Evolutionary conservation across 192 early-diverging fungal species (phyloP), one percentile per base, ranked within the genome.

Genomic region (Pilaira anomala): DNA sequence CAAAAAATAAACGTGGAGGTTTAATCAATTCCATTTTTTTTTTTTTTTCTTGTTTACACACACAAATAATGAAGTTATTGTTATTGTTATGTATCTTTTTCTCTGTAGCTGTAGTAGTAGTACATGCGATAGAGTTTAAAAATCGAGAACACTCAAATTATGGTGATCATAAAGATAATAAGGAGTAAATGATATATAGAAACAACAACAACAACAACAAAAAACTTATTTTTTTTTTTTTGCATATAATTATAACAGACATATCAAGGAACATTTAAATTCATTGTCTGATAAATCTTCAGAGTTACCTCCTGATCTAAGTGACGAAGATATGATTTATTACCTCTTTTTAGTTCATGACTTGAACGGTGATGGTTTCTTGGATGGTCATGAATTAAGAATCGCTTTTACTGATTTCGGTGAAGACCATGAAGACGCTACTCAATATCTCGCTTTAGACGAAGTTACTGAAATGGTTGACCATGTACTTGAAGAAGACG

Each of bases 301-400:
- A 1, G 44, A 46, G 1, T 16, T 19, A 46, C 44, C 44, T 16
- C 18, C 44, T 13, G 18, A 14, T 13, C 13, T 46, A 14, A 46
- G 44, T n/a, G 79, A 81, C 6, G 78, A 83, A 29, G 84, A 89
- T 28, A 85, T 85, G 55, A 62, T 88, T 7, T 84, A 79, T 67
- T 87, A 85, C 69, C 71, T 88, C 65, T 92, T 92, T 68, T 73
- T 87, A 3, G 40, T 89, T 52, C 87, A 90, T 62, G 91, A 93
- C 60, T 61, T 66, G n/a, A 88, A 93, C 68, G 77, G 82, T 52
- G 88, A 91, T 66, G 80, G 81, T 7, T 74, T 80, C 54, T 69
- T 93, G 46, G 91, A 93, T 71, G 91, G 91, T 1, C 85, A 90
- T 63, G 91, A 93, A 62, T 77, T 93, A 18, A 75, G 85, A 42